Evolutionary conservation across 305 asterid genomes (phyloP).

Genomic region (Striga hermonthica): DNA sequence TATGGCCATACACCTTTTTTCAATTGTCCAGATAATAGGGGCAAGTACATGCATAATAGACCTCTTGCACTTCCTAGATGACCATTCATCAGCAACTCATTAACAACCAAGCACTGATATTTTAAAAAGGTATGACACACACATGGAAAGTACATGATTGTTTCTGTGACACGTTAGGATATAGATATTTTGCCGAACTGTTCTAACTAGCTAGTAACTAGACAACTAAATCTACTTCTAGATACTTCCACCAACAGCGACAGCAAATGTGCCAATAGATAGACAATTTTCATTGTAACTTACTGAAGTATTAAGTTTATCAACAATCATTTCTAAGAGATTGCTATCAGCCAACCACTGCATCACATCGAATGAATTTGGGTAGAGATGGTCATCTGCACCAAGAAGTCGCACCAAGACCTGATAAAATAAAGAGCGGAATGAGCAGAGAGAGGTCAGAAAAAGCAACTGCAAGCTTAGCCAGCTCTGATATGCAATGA

Average conservation of each 20-base stretch:
- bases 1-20: too few relatives aligned
- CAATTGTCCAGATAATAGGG: too few relatives aligned
- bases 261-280: slow-evolving; percentile 6
- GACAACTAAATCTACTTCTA: too few relatives aligned
- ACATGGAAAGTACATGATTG: too few relatives aligned
- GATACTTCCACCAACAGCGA: background rate
- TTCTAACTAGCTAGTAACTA: too few relatives aligned
- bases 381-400: slow-evolving; percentile 80
- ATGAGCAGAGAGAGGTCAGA: slow-evolving; percentile 30
- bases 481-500: background rate
- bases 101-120: too few relatives aligned
- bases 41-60: too few relatives aligned
- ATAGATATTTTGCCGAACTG: too few relatives aligned
- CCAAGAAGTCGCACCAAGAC: slow-evolving; percentile 94
- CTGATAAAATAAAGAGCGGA: slow-evolving; percentile 42
- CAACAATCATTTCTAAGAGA: slow-evolving; percentile 91
- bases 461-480: background rate
- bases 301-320: slow-evolving; percentile 73
- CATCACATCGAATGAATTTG: slow-evolving; percentile 79
- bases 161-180: too few relatives aligned
- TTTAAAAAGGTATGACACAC: too few relatives aligned
- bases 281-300: slow-evolving; percentile 29
- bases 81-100: too few relatives aligned
- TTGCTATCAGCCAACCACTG: slow-evolving; percentile 93
- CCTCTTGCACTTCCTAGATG: too few relatives aligned